Conservation (phyloP, 352 stramenopile genomes). For the Pythium dissimile region DNA sequence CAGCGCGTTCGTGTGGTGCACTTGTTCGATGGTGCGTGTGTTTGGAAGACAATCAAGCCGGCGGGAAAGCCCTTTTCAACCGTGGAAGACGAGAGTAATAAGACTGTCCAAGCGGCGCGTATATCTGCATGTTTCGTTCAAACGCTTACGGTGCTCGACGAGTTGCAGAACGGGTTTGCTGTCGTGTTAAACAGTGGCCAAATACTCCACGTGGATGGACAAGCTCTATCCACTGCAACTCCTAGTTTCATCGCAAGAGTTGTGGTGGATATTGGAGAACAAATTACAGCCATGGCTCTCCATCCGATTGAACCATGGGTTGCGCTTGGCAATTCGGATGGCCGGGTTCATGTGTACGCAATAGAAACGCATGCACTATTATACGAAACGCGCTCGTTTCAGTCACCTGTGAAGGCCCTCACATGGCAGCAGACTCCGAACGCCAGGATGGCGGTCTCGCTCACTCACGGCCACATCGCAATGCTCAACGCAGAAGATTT, state of each 20-base stretch:
- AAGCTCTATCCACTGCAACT: background rate
- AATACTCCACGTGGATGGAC: conserved; percentile 14
- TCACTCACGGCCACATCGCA: conserved; percentile 31
- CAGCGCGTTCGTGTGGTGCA: conserved; percentile 3
- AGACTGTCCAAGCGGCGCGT: background rate
- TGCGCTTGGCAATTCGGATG: conserved; percentile 36
- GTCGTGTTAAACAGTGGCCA: conserved; percentile 10
- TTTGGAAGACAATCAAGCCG: conserved; percentile 12
- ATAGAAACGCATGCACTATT: conserved; percentile 30
- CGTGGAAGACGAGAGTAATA: background rate
- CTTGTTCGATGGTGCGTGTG: conserved; percentile 10
- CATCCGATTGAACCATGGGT: conserved; percentile 19
- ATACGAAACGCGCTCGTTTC: conserved; percentile 5
- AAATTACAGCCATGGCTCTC: conserved; percentile 5
- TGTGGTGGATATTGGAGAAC: conserved; percentile 13
- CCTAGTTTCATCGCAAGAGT: conserved; percentile 1
- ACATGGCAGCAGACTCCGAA: conserved; percentile 37
- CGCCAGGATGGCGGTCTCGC: conserved; percentile 37
- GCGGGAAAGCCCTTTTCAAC: background rate
- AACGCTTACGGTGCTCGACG: conserved; percentile 17
- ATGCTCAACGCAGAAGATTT: conserved; percentile 38
- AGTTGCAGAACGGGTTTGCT: conserved; percentile 19
- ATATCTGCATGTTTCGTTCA: background rate
- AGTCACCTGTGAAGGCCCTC: conserved; percentile 22
- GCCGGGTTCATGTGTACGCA: conserved; percentile 37